Conservation (phyloP, 139 green algal genomes). For the Zygnema cylindricum region DNA sequence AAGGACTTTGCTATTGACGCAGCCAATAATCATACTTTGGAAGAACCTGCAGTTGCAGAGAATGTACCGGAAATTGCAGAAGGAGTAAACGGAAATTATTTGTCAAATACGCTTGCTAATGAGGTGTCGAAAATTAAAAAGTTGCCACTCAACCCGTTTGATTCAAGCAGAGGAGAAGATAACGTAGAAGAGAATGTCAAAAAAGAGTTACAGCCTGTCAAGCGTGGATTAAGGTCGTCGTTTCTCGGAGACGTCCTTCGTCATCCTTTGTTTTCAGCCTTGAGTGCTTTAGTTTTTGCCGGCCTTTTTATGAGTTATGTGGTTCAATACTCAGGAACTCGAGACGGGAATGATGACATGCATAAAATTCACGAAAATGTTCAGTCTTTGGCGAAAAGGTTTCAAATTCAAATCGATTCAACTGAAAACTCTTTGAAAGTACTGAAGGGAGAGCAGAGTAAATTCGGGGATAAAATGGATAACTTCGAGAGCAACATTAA, state of each 20-base stretch:
- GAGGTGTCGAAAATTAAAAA: no score
- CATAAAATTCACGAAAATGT: not conserved
- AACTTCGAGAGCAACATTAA: not conserved
- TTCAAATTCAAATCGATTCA: constrained; percentile 16
- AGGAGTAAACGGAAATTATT: no score
- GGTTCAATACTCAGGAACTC: not conserved
- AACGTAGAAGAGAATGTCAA: no score
- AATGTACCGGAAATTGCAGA: no score
- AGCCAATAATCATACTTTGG: no score
- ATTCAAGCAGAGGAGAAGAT: no score
- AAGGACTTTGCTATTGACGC: no score
- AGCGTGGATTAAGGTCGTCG: not conserved
- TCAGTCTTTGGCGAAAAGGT: not conserved
- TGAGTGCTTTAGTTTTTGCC: not conserved
- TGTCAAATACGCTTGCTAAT: no score
- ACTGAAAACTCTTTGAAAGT: no score
- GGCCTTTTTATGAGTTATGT: not conserved
- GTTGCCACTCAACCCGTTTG: no score
- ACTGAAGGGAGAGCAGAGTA: not conserved
- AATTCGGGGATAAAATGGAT: not conserved
- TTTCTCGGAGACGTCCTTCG: not conserved
- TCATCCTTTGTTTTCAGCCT: constrained; percentile 4
- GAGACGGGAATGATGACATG: not conserved
- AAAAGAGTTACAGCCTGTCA: no score
- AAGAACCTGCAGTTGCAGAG: no score